Evolutionary conservation across 208 protist genomes (phyloP), one percentile per base, ranked within the genome.

Genomic region (Crithidia thermophila): DNA sequence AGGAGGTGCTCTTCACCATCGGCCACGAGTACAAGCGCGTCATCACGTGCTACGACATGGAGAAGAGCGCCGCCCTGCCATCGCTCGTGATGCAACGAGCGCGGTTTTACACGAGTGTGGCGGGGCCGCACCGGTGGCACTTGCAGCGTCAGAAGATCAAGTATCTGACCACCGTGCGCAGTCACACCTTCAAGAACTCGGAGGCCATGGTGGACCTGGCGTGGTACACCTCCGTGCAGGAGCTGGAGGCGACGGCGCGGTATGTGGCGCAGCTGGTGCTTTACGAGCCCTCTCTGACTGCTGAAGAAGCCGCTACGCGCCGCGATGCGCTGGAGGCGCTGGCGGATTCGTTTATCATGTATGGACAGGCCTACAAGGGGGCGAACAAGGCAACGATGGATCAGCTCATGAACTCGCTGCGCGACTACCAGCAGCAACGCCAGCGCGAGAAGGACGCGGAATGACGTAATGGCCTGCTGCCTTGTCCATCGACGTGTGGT

Each of bases 361-460:
- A 89, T 61, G 90, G 90, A 10, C 83, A 88, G 70, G 61, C 66
- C 9, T 94, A 95, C 80, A 88, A 82, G 46, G 85, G 83, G 8
- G 90, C 87, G 18, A 94, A 75, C 63, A 84, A 78, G 58, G 45
- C 79, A n/a, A 94, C 90, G 27, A 82, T 95, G 74, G 79, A 91
- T 45, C 74, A 81, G 46, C 75, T 95, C 3, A 93, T 92, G 87
- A 72, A 82, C 57, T 94, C 85, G 8, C 67, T 95, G 63, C 64
- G 84, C 3, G 82, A 87, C 13, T 93, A 93, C 63, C 83, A 93
- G 49, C 83, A 88, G 61, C 64, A 87, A 59, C 72, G 68, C 21
- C 72, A 91, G 59, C 71, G 81, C 25, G 74, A 76, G 65, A 80
- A 77, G 57, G 56, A 83, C 43, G 27, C 64, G 33, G 40, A 76